Percentiles rank a stretch among this genome's conserved stretches.
phyloP scores from a whole-genome alignment of 495 filamentous ascomycete species.

The Annulohypoxylon nitens region DNA sequence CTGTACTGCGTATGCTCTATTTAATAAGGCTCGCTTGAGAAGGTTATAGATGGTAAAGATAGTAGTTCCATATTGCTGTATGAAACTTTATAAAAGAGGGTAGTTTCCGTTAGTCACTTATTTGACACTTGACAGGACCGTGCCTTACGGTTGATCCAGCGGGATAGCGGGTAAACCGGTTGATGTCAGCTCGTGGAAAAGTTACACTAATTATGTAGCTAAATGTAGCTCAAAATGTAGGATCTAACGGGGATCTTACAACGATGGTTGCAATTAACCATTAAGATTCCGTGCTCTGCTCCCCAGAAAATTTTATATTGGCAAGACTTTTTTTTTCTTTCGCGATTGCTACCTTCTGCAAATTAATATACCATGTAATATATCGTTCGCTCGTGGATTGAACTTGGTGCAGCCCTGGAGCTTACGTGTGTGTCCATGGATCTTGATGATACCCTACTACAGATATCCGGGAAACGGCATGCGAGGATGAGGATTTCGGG shows the following conservation, averaged over 20 bases:
- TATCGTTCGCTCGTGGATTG: slow-evolving; percentile 22
- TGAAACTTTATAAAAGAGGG: slow-evolving; percentile 23
- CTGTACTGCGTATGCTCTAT: slow-evolving; percentile 5
- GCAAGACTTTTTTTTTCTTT: slow-evolving; percentile 21
- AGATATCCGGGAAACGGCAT: slow-evolving; percentile 37
- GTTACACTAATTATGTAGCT: slow-evolving; percentile 8
- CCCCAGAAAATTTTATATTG: slow-evolving; percentile 39
- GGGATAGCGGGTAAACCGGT: slow-evolving; percentile 46
- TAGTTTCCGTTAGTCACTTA: slow-evolving; percentile 45
- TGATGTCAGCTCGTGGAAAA: slow-evolving; percentile 37
- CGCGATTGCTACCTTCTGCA: slow-evolving; percentile 28
- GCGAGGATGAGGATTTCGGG: slow-evolving; percentile 27
- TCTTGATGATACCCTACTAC: slow-evolving; percentile 34
- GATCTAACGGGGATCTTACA: slow-evolving; percentile 14
- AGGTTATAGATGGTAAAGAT: slow-evolving; percentile 2
- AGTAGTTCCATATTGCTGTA: slow-evolving; percentile 28
- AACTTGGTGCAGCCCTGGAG: slow-evolving; percentile 34
- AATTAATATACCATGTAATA: slow-evolving; percentile 19
- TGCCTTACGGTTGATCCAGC: slow-evolving; percentile 30
- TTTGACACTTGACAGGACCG: slow-evolving; percentile 32
- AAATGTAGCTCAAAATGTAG: neutral
- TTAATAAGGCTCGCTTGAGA: slow-evolving; percentile 22
- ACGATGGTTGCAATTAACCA: slow-evolving; percentile 33
- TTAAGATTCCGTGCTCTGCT: slow-evolving; percentile 28
- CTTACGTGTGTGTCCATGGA: slow-evolving; percentile 47